A percentile compares a stretch with the other conserved stretches of the same genome.
Conservation (phyloP, 83 land plant genomes). For the Thuja plicata region DNA sequence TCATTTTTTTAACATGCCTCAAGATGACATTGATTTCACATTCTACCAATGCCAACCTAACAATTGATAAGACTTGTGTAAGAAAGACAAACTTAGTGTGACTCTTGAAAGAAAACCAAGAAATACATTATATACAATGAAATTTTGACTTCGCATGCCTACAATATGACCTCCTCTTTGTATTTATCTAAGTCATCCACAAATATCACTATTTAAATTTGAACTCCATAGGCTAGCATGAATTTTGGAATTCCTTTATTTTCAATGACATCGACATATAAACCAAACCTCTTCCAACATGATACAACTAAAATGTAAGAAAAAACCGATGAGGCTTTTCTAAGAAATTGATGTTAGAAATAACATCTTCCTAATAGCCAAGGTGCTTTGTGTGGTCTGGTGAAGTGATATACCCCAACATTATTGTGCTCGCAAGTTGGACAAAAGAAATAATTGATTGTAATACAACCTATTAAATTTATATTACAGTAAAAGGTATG, state of each 20-base stretch:
- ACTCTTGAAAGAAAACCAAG: too few relatives aligned
- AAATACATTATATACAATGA: not conserved
- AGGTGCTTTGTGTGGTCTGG: not conserved
- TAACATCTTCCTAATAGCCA: not conserved
- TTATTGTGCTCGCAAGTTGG: not conserved
- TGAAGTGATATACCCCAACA: not conserved
- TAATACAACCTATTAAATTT: not conserved
- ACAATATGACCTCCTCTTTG: not conserved
- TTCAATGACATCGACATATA: not conserved
- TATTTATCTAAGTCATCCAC: not conserved
- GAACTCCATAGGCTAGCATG: not conserved
- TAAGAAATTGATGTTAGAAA: not conserved
- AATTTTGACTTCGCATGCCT: not conserved
- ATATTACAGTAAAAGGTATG: too few relatives aligned
- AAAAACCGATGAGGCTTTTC: not conserved
- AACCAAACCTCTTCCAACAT: not conserved
- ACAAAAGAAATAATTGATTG: not conserved
- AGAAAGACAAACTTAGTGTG: too few relatives aligned
- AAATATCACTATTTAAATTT: not conserved
- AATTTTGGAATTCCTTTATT: not conserved
- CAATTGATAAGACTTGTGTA: too few relatives aligned
- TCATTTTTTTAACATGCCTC: too few relatives aligned
- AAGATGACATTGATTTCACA: too few relatives aligned
- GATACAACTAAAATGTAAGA: not conserved
- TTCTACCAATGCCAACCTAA: too few relatives aligned